Percentiles rank a stretch among this genome's conserved stretches.
These are phyloP conservation scores for Trichoderma aggressivum DNA, from an alignment of 2,329 filamentous ascomycete species.

Conservation along the genomic window DNA sequence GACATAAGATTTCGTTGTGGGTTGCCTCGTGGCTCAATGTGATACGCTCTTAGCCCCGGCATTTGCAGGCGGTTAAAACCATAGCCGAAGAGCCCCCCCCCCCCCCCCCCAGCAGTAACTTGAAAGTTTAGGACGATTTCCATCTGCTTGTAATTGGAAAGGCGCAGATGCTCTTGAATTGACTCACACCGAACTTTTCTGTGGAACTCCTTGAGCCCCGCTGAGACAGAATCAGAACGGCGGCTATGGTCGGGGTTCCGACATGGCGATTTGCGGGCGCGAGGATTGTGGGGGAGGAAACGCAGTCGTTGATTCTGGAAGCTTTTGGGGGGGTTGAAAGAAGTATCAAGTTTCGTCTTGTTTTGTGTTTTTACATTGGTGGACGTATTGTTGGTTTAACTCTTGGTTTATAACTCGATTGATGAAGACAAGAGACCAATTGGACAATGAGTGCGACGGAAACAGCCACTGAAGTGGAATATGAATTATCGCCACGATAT, in stretches of 20 bases:
- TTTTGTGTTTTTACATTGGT: background rate
- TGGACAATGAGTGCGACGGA: constrained; percentile 3
- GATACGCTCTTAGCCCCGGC: background rate
- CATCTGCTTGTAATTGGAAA: background rate
- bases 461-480: background rate
- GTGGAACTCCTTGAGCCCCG: background rate
- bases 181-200: constrained; percentile 1
- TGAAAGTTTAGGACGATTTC: no score
- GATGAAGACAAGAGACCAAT: background rate
- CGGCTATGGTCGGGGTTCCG: constrained; percentile 6
- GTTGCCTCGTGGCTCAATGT: background rate
- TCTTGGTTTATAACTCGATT: background rate
- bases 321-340: background rate
- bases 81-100: background rate
- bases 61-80: background rate
- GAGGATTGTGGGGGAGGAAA: background rate
- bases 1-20: background rate
- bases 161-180: background rate
- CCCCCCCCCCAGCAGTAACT: no score
- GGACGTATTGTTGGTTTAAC: background rate
- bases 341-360: background rate
- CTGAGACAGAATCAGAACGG: background rate
- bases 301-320: background rate
- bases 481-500: background rate
- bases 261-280: background rate